Evolutionary conservation across 2,329 filamentous ascomycete species (phyloP).

Genomic region (Diplodia mutila): DNA sequence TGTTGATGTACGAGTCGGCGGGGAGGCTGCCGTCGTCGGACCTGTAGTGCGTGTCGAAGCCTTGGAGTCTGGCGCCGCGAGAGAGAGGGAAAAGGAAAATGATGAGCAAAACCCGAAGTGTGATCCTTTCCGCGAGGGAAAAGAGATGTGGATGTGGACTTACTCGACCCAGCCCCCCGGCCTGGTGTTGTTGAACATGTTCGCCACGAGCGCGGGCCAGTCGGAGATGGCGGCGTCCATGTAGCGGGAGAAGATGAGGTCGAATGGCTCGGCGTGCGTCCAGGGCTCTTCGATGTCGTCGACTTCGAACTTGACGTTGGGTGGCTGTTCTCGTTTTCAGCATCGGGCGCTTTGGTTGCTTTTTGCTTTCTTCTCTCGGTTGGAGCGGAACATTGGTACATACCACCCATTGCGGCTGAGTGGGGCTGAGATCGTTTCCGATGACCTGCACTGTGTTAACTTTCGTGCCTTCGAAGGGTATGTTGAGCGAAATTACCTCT

Average conservation of each 20-base stretch:
- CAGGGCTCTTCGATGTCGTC: conserved; percentile 65
- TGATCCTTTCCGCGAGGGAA: too few species aligned
- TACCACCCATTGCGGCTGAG: conserved; percentile 47
- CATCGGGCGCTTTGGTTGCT: background rate
- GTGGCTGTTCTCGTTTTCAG: conserved; percentile 40
- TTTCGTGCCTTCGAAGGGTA: background rate
- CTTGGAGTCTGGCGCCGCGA: conserved; percentile 39
- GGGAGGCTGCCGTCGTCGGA: conserved; percentile 41
- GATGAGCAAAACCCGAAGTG: too few species aligned
- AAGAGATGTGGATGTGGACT: background rate
- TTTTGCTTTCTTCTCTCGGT: background rate
- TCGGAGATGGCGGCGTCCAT: conserved; percentile 58
- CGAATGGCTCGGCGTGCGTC: conserved; percentile 57
- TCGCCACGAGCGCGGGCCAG: conserved; percentile 55
- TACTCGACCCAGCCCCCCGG: conserved; percentile 56
- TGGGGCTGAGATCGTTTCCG: conserved; percentile 51
- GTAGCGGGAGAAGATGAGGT: conserved; percentile 60
- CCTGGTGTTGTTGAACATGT: conserved; percentile 40
- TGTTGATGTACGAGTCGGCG: background rate
- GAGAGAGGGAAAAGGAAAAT: too few species aligned
- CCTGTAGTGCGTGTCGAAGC: conserved; percentile 48
- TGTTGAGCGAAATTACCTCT: background rate
- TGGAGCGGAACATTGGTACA: background rate
- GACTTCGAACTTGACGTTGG: conserved; percentile 64
- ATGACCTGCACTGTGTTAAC: conserved; percentile 17